Percentiles rank a stretch among this genome's conserved stretches.
These are phyloP conservation scores for Candida maltosa DNA, from an alignment of 805 yeast genomes.

Conservation along the genomic window DNA sequence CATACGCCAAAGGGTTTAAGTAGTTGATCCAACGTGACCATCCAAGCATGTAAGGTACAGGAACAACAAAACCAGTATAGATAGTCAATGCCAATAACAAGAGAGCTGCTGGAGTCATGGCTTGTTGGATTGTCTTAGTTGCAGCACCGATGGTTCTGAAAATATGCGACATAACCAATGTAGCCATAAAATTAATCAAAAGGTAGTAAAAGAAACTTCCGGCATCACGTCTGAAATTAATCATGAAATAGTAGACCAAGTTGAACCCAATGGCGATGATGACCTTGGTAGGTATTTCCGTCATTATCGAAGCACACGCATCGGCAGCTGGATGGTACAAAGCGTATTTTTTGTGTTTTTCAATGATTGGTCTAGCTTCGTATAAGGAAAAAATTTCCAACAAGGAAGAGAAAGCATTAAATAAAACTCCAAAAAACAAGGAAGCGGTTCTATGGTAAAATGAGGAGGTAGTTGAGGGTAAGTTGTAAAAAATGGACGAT, in stretches of 20 bases:
- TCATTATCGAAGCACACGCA: constrained; percentile 56
- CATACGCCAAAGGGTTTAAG: constrained; percentile 38
- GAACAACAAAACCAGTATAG: constrained; percentile 46
- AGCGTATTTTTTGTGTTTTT: constrained; percentile 68
- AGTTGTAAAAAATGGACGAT: constrained; percentile 57
- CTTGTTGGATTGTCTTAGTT: constrained; percentile 34
- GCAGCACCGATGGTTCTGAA: constrained; percentile 40
- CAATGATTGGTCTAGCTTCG: constrained; percentile 59
- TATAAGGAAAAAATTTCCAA: constrained; percentile 58
- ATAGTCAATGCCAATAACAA: constrained; percentile 50
- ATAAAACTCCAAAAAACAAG: constrained; percentile 56
- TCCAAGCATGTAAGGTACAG: constrained; percentile 45
- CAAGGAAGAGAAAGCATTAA: constrained; percentile 56
- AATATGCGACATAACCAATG: constrained; percentile 36
- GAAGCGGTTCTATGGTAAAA: constrained; percentile 63
- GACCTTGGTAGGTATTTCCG: constrained; percentile 61
- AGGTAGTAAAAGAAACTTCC: constrained; percentile 35
- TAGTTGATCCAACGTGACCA: constrained; percentile 60
- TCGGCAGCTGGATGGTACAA: constrained; percentile 73
- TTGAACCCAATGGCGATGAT: constrained; percentile 27
- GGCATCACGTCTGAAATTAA: constrained; percentile 34
- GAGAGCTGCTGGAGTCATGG: constrained; percentile 42
- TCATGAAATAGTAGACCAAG: constrained; percentile 12
- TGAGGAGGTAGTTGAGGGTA: constrained; percentile 47
- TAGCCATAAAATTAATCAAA: constrained; percentile 24